phyloP scores from a whole-genome alignment of 208 protist genomes.

The Trypanosoma congolense region DNA sequence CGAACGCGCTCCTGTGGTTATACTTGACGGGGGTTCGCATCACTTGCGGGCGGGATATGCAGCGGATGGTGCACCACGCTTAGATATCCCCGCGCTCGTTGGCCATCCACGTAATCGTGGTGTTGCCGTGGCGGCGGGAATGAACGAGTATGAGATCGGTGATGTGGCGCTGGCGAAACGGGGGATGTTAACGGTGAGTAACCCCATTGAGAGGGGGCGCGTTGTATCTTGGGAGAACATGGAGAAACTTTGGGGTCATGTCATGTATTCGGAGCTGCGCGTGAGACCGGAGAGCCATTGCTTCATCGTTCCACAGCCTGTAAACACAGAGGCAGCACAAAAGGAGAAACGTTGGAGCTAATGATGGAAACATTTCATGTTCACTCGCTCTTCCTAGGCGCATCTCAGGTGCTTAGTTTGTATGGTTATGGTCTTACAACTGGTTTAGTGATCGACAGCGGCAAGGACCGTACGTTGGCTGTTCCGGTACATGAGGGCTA shows the following conservation, averaged over 20 bases:
- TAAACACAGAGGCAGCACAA: conserved; percentile 73
- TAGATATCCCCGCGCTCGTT: conserved; percentile 85
- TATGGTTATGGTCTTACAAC: conserved; percentile 93
- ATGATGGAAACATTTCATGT: conserved; percentile 94
- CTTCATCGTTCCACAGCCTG: conserved; percentile 84
- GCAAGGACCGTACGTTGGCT: conserved; percentile 73
- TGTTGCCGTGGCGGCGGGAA: conserved; percentile 88
- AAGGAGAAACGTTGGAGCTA: conserved; percentile 88
- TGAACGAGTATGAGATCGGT: conserved; percentile 86
- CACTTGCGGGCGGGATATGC: conserved; percentile 85
- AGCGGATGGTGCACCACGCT: conserved; percentile 71
- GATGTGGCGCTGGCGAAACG: conserved; percentile 82
- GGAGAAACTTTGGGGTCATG: conserved; percentile 88
- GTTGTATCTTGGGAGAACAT: conserved; percentile 90
- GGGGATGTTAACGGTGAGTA: conserved; percentile 65
- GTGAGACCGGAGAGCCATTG: conserved; percentile 88
- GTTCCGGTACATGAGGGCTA: conserved; percentile 93
- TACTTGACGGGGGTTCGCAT: conserved; percentile 79
- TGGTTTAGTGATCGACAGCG: conserved; percentile 91
- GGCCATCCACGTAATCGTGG: conserved; percentile 84
- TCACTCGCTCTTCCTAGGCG: conserved; percentile 87
- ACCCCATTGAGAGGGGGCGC: conserved; percentile 71
- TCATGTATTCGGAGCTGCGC: conserved; percentile 88
- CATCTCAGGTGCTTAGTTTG: conserved; percentile 88
- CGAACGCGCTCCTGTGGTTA: conserved; percentile 38